Evolutionary conservation across 176 grass and related monocot species (phyloP).

Genomic region (Oryza punctata): DNA sequence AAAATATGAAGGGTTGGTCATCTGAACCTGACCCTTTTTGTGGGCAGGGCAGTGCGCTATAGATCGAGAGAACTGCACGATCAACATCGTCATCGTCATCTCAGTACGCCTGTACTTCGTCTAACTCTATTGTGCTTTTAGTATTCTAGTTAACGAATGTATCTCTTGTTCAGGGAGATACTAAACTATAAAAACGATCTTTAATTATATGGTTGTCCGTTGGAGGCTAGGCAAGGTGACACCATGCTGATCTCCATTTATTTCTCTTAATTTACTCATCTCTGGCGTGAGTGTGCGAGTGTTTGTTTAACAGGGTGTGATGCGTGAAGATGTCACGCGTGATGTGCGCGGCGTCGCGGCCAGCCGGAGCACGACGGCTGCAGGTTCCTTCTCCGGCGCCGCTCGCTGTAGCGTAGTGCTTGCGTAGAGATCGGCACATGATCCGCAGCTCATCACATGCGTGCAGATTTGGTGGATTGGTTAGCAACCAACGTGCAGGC

Average conservation of each 20-base stretch:
- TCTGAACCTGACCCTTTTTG: background rate
- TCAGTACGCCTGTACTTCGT: background rate
- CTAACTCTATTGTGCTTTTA: background rate
- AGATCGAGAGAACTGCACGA: background rate
- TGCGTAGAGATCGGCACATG: background rate
- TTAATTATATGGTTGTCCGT: slow-evolving; percentile 9
- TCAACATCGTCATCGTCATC: background rate
- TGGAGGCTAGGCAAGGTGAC: background rate
- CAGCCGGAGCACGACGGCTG: background rate
- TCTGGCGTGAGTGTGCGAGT: background rate
- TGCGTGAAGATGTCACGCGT: background rate
- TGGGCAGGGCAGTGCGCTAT: background rate
- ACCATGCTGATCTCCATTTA: background rate
- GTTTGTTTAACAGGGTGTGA: background rate
- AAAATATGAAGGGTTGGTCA: background rate
- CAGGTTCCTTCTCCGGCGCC: background rate
- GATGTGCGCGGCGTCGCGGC: background rate
- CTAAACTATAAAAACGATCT: background rate
- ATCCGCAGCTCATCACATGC: background rate
- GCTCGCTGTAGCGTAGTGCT: background rate
- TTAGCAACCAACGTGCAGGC: background rate
- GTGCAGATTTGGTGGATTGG: background rate
- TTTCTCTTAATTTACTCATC: background rate
- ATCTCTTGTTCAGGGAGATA: background rate
- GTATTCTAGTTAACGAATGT: background rate